Percentiles rank a stretch among this genome's conserved stretches.
Conservation (phyloP, 768 basidiomycete species). For the Amanita phalloides region DNA sequence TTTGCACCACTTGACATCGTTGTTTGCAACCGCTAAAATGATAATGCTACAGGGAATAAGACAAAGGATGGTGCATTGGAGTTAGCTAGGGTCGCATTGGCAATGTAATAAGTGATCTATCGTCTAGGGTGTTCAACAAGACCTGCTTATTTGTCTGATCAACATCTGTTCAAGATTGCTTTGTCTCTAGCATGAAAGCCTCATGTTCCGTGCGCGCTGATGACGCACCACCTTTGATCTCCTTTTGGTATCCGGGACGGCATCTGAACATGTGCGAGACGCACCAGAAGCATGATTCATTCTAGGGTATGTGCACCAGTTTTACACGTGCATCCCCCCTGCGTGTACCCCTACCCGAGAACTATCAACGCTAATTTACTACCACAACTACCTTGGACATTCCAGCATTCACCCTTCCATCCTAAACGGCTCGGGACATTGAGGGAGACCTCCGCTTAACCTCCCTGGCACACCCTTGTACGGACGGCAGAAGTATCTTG, state of each 20-base stretch:
- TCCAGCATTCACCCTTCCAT: not conserved
- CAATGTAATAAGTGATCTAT: conserved; percentile 15
- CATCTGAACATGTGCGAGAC: not conserved
- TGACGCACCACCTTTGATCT: not conserved
- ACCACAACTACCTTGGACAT: not conserved
- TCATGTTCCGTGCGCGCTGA: conserved; percentile 1
- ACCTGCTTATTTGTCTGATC: not conserved
- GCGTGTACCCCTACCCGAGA: not conserved
- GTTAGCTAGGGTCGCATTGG: conserved; percentile 64
- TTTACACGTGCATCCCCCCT: not conserved
- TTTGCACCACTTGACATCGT: conserved; percentile 18
- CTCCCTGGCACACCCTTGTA: not conserved
- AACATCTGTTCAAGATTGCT: not conserved
- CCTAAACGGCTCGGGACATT: not conserved
- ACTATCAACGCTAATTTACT: not conserved
- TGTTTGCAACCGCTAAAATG: not conserved
- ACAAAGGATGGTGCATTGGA: conserved; percentile 81
- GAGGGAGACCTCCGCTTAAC: not conserved
- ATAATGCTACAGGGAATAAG: conserved; percentile 53
- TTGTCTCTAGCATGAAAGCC: not conserved
- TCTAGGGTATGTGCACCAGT: not conserved
- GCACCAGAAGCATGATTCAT: not conserved
- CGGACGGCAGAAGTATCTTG: not conserved
- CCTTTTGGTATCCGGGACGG: not conserved
- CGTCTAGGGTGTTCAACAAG: not conserved